Percentiles rank a stretch among this genome's conserved stretches.
phyloP scores from a whole-genome alignment of 2,329 filamentous ascomycete genomes.

The Neopestalotiopsis clavispora region DNA sequence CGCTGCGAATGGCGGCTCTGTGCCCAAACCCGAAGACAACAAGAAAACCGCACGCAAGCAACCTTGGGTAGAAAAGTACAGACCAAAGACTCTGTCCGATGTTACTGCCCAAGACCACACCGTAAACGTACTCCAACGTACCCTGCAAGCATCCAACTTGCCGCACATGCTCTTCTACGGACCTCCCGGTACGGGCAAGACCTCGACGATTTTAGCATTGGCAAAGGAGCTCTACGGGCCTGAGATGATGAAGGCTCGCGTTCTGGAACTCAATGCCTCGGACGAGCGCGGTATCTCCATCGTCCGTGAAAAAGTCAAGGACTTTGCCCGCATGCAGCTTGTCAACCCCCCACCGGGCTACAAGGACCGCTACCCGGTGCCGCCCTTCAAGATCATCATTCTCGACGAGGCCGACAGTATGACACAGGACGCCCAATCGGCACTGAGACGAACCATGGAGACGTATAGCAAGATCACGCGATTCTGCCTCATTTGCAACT shows the following conservation, averaged over 20 bases:
- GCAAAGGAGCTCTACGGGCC: conserved; percentile 98
- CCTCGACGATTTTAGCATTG: conserved; percentile 93
- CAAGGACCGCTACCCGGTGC: conserved; percentile 81
- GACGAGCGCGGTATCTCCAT: conserved; percentile 98
- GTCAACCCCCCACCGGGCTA: conserved; percentile 77
- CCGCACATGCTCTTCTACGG: conserved; percentile 99
- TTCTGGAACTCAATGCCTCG: conserved; percentile 98
- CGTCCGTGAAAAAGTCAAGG: conserved; percentile 96
- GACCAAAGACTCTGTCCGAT: conserved; percentile 91
- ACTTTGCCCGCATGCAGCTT: conserved; percentile 95
- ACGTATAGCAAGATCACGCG: conserved; percentile 95
- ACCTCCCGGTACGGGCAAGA: conserved; percentile 96
- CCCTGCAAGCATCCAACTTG: conserved; percentile 91
- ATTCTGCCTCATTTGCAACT: conserved; percentile 98
- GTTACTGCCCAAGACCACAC: conserved; percentile 98
- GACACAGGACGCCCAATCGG: conserved; percentile 97
- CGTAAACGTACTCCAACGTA: conserved; percentile 88
- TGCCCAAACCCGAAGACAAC: conserved; percentile 68
- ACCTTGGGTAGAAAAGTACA: conserved; percentile 99
- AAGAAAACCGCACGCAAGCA: conserved; percentile 73
- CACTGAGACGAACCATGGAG: conserved; percentile 95
- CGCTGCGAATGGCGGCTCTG: conserved; percentile 62
- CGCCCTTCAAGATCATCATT: conserved; percentile 98
- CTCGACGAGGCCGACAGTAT: conserved; percentile 98
- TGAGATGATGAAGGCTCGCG: conserved; percentile 87